A percentile compares a stretch with the other conserved stretches of the same genome.
Conservation (phyloP, 139 green algal genomes). For the Chlamydomonas incerta region DNA sequence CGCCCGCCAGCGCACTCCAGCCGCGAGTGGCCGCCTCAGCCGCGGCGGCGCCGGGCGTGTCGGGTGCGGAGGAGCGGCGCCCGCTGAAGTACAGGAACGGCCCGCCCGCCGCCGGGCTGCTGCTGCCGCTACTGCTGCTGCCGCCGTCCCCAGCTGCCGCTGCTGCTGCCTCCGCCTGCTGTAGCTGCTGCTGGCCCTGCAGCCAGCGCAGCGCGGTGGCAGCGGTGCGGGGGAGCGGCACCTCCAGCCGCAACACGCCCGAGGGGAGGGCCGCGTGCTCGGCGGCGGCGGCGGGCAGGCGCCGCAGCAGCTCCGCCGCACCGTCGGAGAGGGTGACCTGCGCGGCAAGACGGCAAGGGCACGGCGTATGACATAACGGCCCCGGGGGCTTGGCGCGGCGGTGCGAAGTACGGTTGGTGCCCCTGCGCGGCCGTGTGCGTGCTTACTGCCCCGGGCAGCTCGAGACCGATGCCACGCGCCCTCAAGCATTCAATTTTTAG, state of each 20-base stretch:
- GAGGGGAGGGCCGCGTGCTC: constrained; percentile 13
- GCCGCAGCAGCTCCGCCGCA: neutral
- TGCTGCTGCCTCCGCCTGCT: neutral
- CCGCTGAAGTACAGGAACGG: constrained; percentile 83
- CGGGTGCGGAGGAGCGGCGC: constrained; percentile 74
- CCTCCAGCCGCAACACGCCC: constrained; percentile 50
- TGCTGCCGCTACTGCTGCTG: neutral
- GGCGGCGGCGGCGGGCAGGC: neutral
- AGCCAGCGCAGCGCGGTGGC: constrained; percentile 64
- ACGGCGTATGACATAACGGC: too few species aligned
- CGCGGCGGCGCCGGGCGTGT: constrained; percentile 61
- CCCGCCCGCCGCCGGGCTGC: constrained; percentile 19
- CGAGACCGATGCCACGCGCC: too few species aligned
- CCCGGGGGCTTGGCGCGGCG: too few species aligned
- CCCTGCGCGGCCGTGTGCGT: too few species aligned
- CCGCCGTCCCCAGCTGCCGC: neutral
- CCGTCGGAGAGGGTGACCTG: constrained; percentile 28
- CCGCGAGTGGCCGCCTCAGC: constrained; percentile 65
- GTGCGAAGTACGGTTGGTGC: too few species aligned
- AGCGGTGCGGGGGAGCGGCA: constrained; percentile 43
- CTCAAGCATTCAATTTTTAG: too few species aligned
- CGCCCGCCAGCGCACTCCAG: constrained; percentile 68
- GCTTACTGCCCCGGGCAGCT: too few species aligned
- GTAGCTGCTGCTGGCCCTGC: constrained; percentile 44
- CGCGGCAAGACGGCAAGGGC: too few species aligned